Base-by-base conservation (phyloP, 768 basidiomycete species). In the Clavulina sp. region DNA sequence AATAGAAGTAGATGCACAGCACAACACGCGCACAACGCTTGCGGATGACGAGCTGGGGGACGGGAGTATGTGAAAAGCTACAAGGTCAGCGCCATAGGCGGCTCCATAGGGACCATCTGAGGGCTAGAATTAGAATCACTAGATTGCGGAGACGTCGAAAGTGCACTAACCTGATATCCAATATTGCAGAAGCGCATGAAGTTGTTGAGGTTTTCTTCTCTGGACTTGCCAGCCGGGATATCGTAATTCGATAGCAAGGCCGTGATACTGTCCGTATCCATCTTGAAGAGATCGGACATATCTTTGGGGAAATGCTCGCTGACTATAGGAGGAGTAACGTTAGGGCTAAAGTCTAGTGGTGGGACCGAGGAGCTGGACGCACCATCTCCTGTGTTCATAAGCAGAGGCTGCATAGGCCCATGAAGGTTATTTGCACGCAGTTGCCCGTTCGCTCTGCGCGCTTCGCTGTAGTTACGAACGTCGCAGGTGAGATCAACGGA, bases 161-260 rank as follows among this genome's bases (percentile, higher is more conserved):
- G n/a, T n/a, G n/a, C n/a, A n/a, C n/a, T n/a, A n/a, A 75, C 67
- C 63, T 73, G 73, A 58, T 76, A 77, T 55, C 66, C 63, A n/a
- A 77, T 68, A 4, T 76, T 75, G 53, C 70, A 72, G 59, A 75
- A 73, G 50, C 70, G 72, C 68, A 78, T 73, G 60, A 79, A 69
- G 29, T 62, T 59, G 56, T 78, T 79, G 53, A 77, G 60, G 55
- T 77, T 77, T n/a, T 46, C 26, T 46, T 46, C 43, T 46, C 43
- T 46, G 13, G 43, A 46, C 13, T 46, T 24, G 13, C 13, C 43
- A 16, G 43, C 13, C 13, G 13, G 13, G 13, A 46, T 16, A 13
- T 9, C 43, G 1, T 46, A 46, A 16, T 46, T 24, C 9, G 26
- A 9, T 28, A 46, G 13, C 24, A 46, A 9, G 9, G 13, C 26